Percentiles rank a stretch among this genome's conserved stretches.
phyloP scores from a whole-genome alignment of 768 basidiomycete genomes.

The Suillus alpinus region DNA sequence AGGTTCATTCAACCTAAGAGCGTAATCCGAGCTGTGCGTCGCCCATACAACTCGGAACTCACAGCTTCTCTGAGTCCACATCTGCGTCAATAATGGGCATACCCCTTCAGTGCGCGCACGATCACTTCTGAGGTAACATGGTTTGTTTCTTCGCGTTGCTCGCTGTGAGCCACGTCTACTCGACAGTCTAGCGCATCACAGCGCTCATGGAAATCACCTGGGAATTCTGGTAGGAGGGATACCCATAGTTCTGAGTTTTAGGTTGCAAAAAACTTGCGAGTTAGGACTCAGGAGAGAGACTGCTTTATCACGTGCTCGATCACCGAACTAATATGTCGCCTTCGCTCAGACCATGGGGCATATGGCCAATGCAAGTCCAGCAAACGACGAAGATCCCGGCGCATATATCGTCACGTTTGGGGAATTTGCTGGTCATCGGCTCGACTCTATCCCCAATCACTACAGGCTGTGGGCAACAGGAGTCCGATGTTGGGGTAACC shows the following conservation, averaged over 20 bases:
- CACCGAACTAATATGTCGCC: neutral
- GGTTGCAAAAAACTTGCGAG: neutral
- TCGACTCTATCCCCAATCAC: neutral
- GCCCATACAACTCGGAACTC: constrained; percentile 98
- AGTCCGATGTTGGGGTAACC: neutral
- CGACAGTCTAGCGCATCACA: constrained; percentile 60
- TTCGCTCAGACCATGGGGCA: neutral
- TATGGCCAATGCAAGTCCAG: neutral
- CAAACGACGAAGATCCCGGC: constrained; percentile 13
- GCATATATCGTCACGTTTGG: constrained; percentile 12
- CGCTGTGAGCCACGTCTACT: constrained; percentile 96
- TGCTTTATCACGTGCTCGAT: neutral
- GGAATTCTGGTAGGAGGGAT: constrained; percentile 69
- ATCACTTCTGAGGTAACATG: constrained; percentile 88
- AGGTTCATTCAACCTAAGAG: neutral
- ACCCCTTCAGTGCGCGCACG: constrained; percentile 87
- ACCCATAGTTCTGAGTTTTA: constrained; percentile 59
- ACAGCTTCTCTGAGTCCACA: constrained; percentile 96
- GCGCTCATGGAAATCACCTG: constrained; percentile 98
- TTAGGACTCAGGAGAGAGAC: neutral
- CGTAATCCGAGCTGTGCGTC: constrained; percentile 93
- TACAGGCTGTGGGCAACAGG: constrained; percentile 12
- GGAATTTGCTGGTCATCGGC: neutral
- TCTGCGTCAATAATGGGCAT: constrained; percentile 93
- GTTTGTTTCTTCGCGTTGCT: constrained; percentile 92